Evolutionary conservation across 331 rosid genomes (phyloP).

Genomic region (Stylosanthes scabra): DNA sequence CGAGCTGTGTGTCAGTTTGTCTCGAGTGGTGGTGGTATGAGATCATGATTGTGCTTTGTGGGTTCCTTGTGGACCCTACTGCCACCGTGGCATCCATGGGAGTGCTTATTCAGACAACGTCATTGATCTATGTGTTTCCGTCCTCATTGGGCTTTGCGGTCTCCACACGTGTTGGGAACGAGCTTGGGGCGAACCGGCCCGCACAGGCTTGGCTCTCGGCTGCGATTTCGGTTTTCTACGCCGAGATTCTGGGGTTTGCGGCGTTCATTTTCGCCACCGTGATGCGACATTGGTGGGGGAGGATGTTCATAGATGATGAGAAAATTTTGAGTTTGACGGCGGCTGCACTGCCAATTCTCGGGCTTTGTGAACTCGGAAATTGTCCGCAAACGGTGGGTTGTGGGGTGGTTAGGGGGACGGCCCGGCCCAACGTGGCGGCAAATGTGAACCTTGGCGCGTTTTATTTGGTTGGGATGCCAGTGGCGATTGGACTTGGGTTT

Average conservation of each 20-base stretch:
- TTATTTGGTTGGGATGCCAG: slow-evolving; percentile 89
- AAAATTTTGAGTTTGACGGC: slow-evolving; percentile 70
- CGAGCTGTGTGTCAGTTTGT: slow-evolving; percentile 95
- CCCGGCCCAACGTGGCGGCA: slow-evolving; percentile 84
- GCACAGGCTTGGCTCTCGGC: slow-evolving; percentile 57
- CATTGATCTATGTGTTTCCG: slow-evolving; percentile 86
- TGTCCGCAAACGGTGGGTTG: slow-evolving; percentile 96
- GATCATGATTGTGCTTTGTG: slow-evolving; percentile 91
- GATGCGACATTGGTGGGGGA: slow-evolving; percentile 75
- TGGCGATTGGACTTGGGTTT: slow-evolving; percentile 82
- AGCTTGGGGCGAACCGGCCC: slow-evolving; percentile 72
- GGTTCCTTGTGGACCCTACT: slow-evolving; percentile 70
- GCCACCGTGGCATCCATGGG: slow-evolving; percentile 96
- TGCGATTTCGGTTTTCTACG: slow-evolving; percentile 54
- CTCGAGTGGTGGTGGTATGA: slow-evolving; percentile 99
- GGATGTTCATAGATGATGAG: slow-evolving; percentile 63
- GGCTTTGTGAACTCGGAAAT: slow-evolving; percentile 92
- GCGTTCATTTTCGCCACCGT: slow-evolving; percentile 64
- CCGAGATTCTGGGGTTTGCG: slow-evolving; percentile 58
- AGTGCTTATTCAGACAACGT: slow-evolving; percentile 81
- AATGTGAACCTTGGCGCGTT: slow-evolving; percentile 81
- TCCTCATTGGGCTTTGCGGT: slow-evolving; percentile 81
- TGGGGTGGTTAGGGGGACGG: slow-evolving; percentile 88
- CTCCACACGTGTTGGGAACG: slow-evolving; percentile 91
- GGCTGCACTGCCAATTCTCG: slow-evolving; percentile 75